Conservation (phyloP, 2,329 filamentous ascomycete species). For the Scedosporium aurantiacum region DNA sequence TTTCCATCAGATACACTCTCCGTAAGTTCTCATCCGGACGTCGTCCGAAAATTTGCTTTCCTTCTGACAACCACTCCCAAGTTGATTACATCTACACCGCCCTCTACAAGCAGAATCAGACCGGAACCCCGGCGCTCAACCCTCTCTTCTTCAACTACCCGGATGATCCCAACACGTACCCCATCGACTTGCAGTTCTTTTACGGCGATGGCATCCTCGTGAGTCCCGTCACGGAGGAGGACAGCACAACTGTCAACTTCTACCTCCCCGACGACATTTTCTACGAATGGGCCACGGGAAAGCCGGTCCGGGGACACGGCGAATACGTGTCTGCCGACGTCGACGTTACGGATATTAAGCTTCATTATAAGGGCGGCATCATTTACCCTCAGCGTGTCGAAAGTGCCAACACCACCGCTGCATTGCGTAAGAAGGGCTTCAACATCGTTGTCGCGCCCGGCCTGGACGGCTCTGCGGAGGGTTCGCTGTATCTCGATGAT, state of each 20-base stretch:
- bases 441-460: slow-evolving; percentile 56
- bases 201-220: slow-evolving; percentile 54
- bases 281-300: slow-evolving; percentile 26
- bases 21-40: slow-evolving; percentile 9
- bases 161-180: slow-evolving; percentile 56
- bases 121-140: slow-evolving; percentile 53
- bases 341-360: slow-evolving; percentile 40
- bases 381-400: slow-evolving; percentile 48
- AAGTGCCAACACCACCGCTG: slow-evolving; percentile 49
- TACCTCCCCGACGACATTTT: slow-evolving; percentile 43
- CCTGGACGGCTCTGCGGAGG: slow-evolving; percentile 48
- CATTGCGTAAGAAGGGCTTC: slow-evolving; percentile 53
- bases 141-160: slow-evolving; percentile 63
- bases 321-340: slow-evolving; percentile 24
- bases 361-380: slow-evolving; percentile 51
- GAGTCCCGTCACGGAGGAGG: slow-evolving; percentile 52
- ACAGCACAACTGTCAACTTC: slow-evolving; percentile 50
- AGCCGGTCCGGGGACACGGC: slow-evolving; percentile 29
- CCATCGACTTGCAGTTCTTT: slow-evolving; percentile 62
- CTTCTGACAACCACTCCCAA: background rate
- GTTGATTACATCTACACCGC: slow-evolving; percentile 68
- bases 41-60: background rate
- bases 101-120: slow-evolving; percentile 44
- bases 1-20: slow-evolving; percentile 57
- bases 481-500: slow-evolving; percentile 64